Evolutionary conservation across 2,329 filamentous ascomycete genomes (phyloP).

Genomic region (Aaosphaeria pasadenensis): DNA sequence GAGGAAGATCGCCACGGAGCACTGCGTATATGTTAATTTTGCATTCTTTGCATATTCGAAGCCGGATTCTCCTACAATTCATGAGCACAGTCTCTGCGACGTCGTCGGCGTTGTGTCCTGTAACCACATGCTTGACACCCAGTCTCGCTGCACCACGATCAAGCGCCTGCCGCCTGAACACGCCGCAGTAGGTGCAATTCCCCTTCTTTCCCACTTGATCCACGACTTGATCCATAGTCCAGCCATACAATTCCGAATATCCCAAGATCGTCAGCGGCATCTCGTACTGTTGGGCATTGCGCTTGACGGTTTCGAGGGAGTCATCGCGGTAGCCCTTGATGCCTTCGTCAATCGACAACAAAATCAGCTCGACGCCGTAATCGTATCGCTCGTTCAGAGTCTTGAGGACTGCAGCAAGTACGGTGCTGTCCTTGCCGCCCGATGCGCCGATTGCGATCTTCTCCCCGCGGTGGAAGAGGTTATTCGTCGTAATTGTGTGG

Average conservation of each 20-base stretch:
- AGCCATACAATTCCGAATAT: slow-evolving; percentile 91
- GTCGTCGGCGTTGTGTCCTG: slow-evolving; percentile 96
- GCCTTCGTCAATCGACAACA: slow-evolving; percentile 93
- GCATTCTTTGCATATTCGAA: neutral
- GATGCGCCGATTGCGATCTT: slow-evolving; percentile 91
- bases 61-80: slow-evolving; percentile 56
- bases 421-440: slow-evolving; percentile 95
- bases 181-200: slow-evolving; percentile 98
- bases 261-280: slow-evolving; percentile 91
- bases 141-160: slow-evolving; percentile 88
- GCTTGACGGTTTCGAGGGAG: slow-evolving; percentile 91
- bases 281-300: slow-evolving; percentile 85
- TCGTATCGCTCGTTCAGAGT: slow-evolving; percentile 86
- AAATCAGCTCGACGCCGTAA: slow-evolving; percentile 80
- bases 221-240: slow-evolving; percentile 99
- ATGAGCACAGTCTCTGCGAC: slow-evolving; percentile 96
- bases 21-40: slow-evolving; percentile 40
- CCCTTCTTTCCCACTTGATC: slow-evolving; percentile 95
- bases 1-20: slow-evolving; percentile 81
- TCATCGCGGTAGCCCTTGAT: slow-evolving; percentile 97
- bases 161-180: slow-evolving; percentile 89
- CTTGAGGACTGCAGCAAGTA: slow-evolving; percentile 90
- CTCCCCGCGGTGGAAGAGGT: slow-evolving; percentile 82
- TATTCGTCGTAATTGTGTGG: slow-evolving; percentile 78
- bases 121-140: slow-evolving; percentile 89